Percentiles rank a stretch among this genome's conserved stretches.
These are phyloP conservation scores for Ceratocystis ficicola DNA, from an alignment of 2,329 filamentous ascomycete species.

Conservation along the genomic window DNA sequence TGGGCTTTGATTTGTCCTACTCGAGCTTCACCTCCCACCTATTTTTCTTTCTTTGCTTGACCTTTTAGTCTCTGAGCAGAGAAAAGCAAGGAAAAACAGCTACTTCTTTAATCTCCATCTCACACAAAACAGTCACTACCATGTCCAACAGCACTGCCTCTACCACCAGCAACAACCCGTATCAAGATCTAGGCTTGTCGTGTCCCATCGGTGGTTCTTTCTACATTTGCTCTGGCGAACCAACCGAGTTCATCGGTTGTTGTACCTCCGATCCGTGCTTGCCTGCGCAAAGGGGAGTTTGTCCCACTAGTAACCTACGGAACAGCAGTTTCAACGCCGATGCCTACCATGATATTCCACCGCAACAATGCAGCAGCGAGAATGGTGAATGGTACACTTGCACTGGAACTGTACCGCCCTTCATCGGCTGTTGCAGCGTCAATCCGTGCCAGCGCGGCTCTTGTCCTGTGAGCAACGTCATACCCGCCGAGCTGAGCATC, in stretches of 20 bases:
- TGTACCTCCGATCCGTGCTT: conserved; percentile 31
- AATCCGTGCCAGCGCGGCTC: conserved; percentile 28
- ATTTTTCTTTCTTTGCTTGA: neutral
- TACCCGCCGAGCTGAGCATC: conserved; percentile 26
- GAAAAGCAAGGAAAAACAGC: neutral
- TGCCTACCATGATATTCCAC: conserved; percentile 26
- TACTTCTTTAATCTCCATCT: neutral
- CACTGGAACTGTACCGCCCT: conserved; percentile 26
- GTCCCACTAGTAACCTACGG: conserved; percentile 27
- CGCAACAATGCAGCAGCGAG: conserved; percentile 29
- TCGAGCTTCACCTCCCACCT: neutral
- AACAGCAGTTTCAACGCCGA: conserved; percentile 27
- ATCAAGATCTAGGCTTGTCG: conserved; percentile 25
- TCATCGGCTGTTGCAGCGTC: conserved; percentile 32
- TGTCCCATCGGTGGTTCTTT: conserved; percentile 30
- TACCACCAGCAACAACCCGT: conserved; percentile 12
- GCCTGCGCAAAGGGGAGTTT: conserved; percentile 27
- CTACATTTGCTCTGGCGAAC: conserved; percentile 30
- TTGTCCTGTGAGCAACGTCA: conserved; percentile 26
- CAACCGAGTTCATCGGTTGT: conserved; percentile 33
- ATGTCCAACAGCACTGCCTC: conserved; percentile 11
- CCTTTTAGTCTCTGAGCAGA: neutral
- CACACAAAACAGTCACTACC: neutral
- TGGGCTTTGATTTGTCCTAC: conserved; percentile 5
- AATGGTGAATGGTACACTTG: conserved; percentile 30